These are phyloP conservation scores for Thermothelomyces thermophilus DNA, from an alignment of 2,329 filamentous ascomycete species.

Conservation along the genomic window DNA sequence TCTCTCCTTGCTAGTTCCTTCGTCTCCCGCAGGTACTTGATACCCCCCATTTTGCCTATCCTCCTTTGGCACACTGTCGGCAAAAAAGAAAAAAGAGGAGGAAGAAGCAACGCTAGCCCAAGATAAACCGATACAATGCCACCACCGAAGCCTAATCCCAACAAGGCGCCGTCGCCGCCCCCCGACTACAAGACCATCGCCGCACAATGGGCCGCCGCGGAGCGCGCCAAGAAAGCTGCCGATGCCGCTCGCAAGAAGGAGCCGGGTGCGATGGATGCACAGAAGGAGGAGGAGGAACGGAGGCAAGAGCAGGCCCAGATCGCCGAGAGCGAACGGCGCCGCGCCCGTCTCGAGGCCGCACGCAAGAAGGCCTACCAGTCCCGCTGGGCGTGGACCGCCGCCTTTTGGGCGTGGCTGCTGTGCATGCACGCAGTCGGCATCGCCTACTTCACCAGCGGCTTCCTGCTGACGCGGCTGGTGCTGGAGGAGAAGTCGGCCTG, in stretches of 20 bases:
- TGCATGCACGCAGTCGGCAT: conserved; percentile 73
- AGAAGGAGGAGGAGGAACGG: conserved; percentile 23
- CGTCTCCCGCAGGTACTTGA: neutral
- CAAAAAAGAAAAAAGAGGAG: too few relatives aligned
- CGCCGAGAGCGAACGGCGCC: conserved; percentile 38
- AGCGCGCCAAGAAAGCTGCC: conserved; percentile 41
- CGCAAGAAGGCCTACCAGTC: conserved; percentile 45
- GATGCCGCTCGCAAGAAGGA: conserved; percentile 29
- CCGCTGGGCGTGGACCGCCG: conserved; percentile 52
- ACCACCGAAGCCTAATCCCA: conserved; percentile 21
- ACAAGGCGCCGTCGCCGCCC: conserved; percentile 24
- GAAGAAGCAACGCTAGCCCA: too few relatives aligned
- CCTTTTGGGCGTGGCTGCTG: conserved; percentile 65
- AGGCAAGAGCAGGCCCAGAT: conserved; percentile 20
- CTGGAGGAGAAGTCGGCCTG: conserved; percentile 71
- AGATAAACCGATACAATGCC: conserved; percentile 14
- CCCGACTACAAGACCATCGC: conserved; percentile 47
- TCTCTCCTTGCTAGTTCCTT: neutral
- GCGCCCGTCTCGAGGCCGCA: conserved; percentile 41
- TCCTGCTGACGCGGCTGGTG: conserved; percentile 80
- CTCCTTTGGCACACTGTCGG: too few relatives aligned
- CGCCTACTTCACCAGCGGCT: conserved; percentile 89
- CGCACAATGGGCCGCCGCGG: conserved; percentile 48
- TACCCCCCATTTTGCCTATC: neutral
- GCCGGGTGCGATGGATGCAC: neutral